Evolutionary conservation across 805 yeast genomes (phyloP), one percentile per base, ranked within the genome.

Genomic region (Isabelozyma pseudorhagii): DNA sequence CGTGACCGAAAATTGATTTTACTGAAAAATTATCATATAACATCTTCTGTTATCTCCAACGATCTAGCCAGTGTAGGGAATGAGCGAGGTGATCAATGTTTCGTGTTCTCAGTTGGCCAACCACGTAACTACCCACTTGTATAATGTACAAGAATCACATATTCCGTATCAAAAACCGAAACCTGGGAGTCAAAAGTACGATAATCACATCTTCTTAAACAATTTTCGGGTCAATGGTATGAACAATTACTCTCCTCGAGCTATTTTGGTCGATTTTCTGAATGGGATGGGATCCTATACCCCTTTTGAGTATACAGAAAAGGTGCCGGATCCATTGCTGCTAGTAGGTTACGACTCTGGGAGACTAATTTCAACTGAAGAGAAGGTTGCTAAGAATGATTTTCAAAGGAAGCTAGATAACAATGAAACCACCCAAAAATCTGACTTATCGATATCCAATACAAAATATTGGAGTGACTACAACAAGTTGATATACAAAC

Each of bases 401-500:
- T 91, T 85, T 61, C 96, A 89, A 62, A 54, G 53, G 38, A 80
- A 83, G 1, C 66, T 91, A 34, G 96, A 89, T 64, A 44, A 62
- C 1, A 81, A 80, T 0, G 50, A 62, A 7, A 60, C 68, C 1
- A 46, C 60, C 1, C 56, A 56, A 4, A 45, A 47, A 1, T 45
- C 46, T 11, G 42, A 55, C 56, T 66, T 88, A 40, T 64, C 58
- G 5, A 52, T 54, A 0, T 60, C 63, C 1, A 77, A 76, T 41
- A 79, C 89, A 0, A 64, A 63, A 28, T 87, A 81, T 56, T 93
- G 97, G 97, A 78, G 94, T 0, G 96, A 89, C 59, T 89, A 85
- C 60, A 76, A 84, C 40, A 79, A 83, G 55, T 77, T 91, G 46
- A 77, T 87, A 3, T 82, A 82, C 59, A 78, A 80, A 46, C 93